A percentile compares a stretch with the other conserved stretches of the same genome.
phyloP scores from a whole-genome alignment of 1,139 yeast genomes.

The Hyphopichia khmerensis region DNA sequence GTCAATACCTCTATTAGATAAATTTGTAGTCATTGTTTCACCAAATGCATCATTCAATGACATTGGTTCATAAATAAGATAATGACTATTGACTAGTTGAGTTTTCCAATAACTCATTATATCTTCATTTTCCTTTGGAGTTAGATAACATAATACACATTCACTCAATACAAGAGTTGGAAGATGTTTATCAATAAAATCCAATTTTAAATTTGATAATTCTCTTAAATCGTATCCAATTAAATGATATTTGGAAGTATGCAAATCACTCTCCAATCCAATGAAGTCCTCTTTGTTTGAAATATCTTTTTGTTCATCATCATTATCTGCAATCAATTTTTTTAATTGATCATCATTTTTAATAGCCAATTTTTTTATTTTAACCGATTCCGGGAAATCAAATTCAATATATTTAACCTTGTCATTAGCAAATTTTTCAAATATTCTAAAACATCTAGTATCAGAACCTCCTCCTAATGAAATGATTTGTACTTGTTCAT shows the following conservation, averaged over 20 bases:
- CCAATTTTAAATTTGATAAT: slow-evolving; percentile 9
- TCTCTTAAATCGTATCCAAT: slow-evolving; percentile 56
- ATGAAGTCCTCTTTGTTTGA: slow-evolving; percentile 23
- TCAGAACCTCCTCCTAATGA: slow-evolving; percentile 98
- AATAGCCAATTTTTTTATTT: slow-evolving; percentile 60
- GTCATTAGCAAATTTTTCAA: slow-evolving; percentile 21
- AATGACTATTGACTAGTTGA: slow-evolving; percentile 13
- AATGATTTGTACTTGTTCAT: slow-evolving; percentile 55
- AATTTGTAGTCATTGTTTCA: slow-evolving; percentile 72
- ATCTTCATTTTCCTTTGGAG: slow-evolving; percentile 52
- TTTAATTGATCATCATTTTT: slow-evolving; percentile 23
- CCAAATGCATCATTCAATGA: slow-evolving; percentile 78
- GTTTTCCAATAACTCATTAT: slow-evolving; percentile 47
- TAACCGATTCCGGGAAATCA: slow-evolving; percentile 67
- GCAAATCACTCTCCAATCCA: slow-evolving; percentile 28
- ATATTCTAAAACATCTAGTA: slow-evolving; percentile 62
- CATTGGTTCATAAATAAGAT: slow-evolving; percentile 84
- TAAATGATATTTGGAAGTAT: slow-evolving; percentile 50
- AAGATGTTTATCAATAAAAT: slow-evolving; percentile 26
- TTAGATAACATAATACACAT: slow-evolving; percentile 83
- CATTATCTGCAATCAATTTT: slow-evolving; percentile 14
- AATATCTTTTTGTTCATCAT: slow-evolving; percentile 9
- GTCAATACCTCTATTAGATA: slow-evolving; percentile 68
- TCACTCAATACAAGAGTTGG: slow-evolving; percentile 84
- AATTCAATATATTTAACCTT: slow-evolving; percentile 56